These are phyloP conservation scores for Geotrichum restrictum DNA, from an alignment of 1,139 yeast species.

Conservation along the genomic window DNA sequence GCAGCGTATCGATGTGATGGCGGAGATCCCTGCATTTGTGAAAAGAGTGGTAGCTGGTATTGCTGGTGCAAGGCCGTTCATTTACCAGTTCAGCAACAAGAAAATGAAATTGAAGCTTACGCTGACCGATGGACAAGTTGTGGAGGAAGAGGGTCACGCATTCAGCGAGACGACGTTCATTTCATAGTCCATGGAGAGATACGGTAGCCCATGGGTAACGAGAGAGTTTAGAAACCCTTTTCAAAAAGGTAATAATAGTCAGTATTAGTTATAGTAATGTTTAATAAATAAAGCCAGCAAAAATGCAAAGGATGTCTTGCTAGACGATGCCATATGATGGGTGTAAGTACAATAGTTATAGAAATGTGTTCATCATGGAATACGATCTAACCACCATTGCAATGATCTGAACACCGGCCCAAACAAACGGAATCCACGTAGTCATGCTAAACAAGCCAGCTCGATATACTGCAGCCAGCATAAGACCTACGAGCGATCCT, in stretches of 20 bases:
- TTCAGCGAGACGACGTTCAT: constrained; percentile 79
- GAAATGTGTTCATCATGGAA: constrained; percentile 46
- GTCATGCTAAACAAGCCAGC: constrained; percentile 74
- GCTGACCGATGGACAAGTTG: constrained; percentile 32
- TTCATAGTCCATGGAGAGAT: constrained; percentile 30
- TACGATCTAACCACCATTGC: constrained; percentile 66
- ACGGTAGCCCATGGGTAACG: neutral
- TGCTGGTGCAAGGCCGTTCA: constrained; percentile 92
- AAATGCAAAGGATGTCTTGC: no score
- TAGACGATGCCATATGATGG: no score
- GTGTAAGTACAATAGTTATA: constrained; percentile 35
- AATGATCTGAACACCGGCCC: constrained; percentile 65
- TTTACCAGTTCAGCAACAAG: constrained; percentile 76
- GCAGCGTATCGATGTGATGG: constrained; percentile 96
- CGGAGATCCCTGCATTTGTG: constrained; percentile 90
- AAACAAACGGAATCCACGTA: constrained; percentile 87
- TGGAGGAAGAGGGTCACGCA: constrained; percentile 59
- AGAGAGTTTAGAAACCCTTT: neutral
- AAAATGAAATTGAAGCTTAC: constrained; percentile 36
- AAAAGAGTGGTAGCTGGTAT: constrained; percentile 91
- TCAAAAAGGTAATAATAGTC: no score
- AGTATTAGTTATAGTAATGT: neutral
- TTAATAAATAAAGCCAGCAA: neutral
- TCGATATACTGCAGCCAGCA: constrained; percentile 62
- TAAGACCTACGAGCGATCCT: constrained; percentile 73